phyloP scores from a whole-genome alignment of 2,329 filamentous ascomycete genomes.

The Sclerotinia trifoliorum region DNA sequence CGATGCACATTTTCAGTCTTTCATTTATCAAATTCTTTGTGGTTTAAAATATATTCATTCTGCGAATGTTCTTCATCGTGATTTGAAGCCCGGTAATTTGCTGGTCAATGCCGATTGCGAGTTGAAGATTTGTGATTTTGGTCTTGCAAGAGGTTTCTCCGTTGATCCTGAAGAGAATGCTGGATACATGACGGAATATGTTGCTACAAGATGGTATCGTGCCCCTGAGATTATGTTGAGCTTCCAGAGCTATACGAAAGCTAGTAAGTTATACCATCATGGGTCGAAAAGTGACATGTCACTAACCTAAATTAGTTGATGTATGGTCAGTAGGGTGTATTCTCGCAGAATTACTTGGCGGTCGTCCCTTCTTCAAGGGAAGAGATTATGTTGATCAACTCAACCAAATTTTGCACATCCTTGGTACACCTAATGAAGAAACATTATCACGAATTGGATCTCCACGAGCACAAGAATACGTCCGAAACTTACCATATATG shows the following conservation, averaged over 20 bases:
- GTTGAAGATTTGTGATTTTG: constrained; percentile 98
- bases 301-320: constrained; percentile 65
- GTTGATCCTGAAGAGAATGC: constrained; percentile 97
- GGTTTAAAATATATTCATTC: constrained; percentile 99
- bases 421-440: constrained; percentile 94
- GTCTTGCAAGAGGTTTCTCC: constrained; percentile 92
- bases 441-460: constrained; percentile 92
- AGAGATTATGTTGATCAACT: constrained; percentile 99
- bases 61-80: constrained; percentile 93
- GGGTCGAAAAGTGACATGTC: background rate
- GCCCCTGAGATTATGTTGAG: constrained; percentile 99
- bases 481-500: constrained; percentile 94
- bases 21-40: constrained; percentile 99
- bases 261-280: constrained; percentile 67
- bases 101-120: constrained; percentile 98
- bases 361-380: constrained; percentile 98
- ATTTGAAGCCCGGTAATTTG: constrained; percentile 94
- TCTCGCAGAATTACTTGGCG: constrained; percentile 90
- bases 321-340: constrained; percentile 99
- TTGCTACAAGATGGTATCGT: constrained; percentile 97
- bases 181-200: constrained; percentile 99
- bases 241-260: constrained; percentile 99
- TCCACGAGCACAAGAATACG: constrained; percentile 94
- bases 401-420: constrained; percentile 97
- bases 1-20: constrained; percentile 98